These are phyloP conservation scores for Alternaria postmessia DNA, from an alignment of 2,329 filamentous ascomycete genomes.

Conservation along the genomic window DNA sequence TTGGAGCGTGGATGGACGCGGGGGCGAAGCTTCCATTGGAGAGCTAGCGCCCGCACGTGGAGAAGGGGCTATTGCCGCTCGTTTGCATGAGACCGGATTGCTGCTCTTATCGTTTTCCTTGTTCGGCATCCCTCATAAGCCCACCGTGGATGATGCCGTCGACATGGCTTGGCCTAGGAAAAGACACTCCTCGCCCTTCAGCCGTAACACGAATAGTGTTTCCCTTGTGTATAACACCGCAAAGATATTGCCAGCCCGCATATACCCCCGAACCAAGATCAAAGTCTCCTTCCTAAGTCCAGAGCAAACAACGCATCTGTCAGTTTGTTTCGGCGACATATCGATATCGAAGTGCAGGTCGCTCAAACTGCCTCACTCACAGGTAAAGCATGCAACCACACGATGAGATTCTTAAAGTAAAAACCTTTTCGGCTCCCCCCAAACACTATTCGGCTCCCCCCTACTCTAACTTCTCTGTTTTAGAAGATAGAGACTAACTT, in stretches of 20 bases:
- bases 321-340: too few species aligned
- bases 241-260: slow-evolving; percentile 12
- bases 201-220: slow-evolving; percentile 6
- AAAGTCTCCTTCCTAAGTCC: neutral
- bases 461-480: too few species aligned
- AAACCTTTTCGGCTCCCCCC: too few species aligned
- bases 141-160: slow-evolving; percentile 13
- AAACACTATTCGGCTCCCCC: too few species aligned
- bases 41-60: neutral
- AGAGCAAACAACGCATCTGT: too few species aligned
- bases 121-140: neutral
- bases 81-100: slow-evolving; percentile 7
- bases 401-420: too few species aligned
- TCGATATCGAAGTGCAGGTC: too few species aligned
- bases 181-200: neutral
- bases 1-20: neutral
- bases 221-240: slow-evolving; percentile 12
- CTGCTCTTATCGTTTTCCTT: slow-evolving; percentile 2
- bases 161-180: slow-evolving; percentile 13
- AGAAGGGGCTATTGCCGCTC: neutral
- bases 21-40: neutral
- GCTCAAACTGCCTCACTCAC: too few species aligned
- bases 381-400: too few species aligned
- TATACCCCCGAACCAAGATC: neutral
- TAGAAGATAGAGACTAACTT: too few species aligned